phyloP scores from a whole-genome alignment of 2,329 filamentous ascomycete species.

The Penicillium sp. region DNA sequence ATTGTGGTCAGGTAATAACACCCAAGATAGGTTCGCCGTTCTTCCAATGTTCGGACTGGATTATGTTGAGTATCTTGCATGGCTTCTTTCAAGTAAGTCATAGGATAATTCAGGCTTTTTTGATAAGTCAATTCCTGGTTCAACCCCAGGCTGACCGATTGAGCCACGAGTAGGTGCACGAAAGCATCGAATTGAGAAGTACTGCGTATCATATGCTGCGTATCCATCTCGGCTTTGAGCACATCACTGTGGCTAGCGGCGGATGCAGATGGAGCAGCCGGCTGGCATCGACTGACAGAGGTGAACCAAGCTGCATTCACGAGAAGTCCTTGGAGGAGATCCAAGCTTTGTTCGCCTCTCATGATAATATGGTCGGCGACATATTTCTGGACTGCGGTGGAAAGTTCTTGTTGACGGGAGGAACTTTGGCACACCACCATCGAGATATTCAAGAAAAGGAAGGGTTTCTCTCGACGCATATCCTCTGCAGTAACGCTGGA shows the following conservation, averaged over 20 bases:
- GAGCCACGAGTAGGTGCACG: constrained; percentile 51
- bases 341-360: constrained; percentile 44
- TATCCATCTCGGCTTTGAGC: not conserved
- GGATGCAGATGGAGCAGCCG: not conserved
- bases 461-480: constrained; percentile 23
- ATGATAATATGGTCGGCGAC: constrained; percentile 48
- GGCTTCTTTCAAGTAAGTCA: constrained; percentile 13
- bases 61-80: constrained; percentile 29
- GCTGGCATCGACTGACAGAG: constrained; percentile 4
- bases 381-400: constrained; percentile 27
- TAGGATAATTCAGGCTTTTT: constrained; percentile 11
- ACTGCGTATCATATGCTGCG: constrained; percentile 8
- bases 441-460: constrained; percentile 23
- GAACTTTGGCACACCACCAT: constrained; percentile 21
- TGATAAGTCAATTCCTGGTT: constrained; percentile 20
- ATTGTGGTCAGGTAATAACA: constrained; percentile 58
- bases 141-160: constrained; percentile 53
- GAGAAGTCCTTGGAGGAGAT: constrained; percentile 52
- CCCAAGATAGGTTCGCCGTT: constrained; percentile 55
- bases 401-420: constrained; percentile 16
- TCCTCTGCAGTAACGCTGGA: constrained; percentile 15
- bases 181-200: constrained; percentile 54
- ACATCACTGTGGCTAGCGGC: not conserved
- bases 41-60: constrained; percentile 51
- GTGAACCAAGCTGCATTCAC: constrained; percentile 51